A percentile compares a stretch with the other conserved stretches of the same genome.
These are phyloP conservation scores for Trichoderma virens DNA, from an alignment of 495 filamentous ascomycete species.

Conservation along the genomic window DNA sequence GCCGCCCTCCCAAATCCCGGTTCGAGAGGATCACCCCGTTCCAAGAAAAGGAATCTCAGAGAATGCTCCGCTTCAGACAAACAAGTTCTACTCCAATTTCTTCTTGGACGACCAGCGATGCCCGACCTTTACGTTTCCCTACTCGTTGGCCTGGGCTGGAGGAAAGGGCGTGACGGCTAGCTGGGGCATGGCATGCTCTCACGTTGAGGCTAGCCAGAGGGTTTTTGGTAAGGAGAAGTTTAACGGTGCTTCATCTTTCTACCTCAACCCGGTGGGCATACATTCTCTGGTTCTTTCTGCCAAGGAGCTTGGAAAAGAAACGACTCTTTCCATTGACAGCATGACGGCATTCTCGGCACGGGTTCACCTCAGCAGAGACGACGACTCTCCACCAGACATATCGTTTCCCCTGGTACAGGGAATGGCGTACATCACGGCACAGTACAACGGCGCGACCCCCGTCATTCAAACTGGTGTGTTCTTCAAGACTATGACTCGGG, in stretches of 20 bases:
- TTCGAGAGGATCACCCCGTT: conserved; percentile 37
- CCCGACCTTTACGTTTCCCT: conserved; percentile 76
- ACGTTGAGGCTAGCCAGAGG: conserved; percentile 57
- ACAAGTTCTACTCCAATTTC: conserved; percentile 91
- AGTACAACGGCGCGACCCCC: conserved; percentile 66
- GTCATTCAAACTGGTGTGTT: conserved; percentile 64
- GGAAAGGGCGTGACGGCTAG: conserved; percentile 57
- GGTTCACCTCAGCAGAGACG: conserved; percentile 52
- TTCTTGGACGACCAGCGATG: conserved; percentile 68
- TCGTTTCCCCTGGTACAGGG: conserved; percentile 84
- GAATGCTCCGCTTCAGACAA: conserved; percentile 57
- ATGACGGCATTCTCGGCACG: conserved; percentile 64
- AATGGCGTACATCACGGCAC: conserved; percentile 75
- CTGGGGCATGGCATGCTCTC: conserved; percentile 71
- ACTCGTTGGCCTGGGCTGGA: conserved; percentile 69
- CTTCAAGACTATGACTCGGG: conserved; percentile 60
- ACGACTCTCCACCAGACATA: conserved; percentile 46
- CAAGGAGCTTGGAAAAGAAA: conserved; percentile 53
- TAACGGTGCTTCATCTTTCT: conserved; percentile 59
- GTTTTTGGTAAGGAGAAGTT: conserved; percentile 48
- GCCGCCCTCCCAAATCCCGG: conserved; percentile 46
- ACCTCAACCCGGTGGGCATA: conserved; percentile 74
- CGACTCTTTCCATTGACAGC: conserved; percentile 54
- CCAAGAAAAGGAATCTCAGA: conserved; percentile 32
- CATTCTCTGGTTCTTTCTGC: conserved; percentile 76